A percentile compares a stretch with the other conserved stretches of the same genome.
Conservation (phyloP, 805 yeast species). For the Helenozyma rhizophorensis region DNA sequence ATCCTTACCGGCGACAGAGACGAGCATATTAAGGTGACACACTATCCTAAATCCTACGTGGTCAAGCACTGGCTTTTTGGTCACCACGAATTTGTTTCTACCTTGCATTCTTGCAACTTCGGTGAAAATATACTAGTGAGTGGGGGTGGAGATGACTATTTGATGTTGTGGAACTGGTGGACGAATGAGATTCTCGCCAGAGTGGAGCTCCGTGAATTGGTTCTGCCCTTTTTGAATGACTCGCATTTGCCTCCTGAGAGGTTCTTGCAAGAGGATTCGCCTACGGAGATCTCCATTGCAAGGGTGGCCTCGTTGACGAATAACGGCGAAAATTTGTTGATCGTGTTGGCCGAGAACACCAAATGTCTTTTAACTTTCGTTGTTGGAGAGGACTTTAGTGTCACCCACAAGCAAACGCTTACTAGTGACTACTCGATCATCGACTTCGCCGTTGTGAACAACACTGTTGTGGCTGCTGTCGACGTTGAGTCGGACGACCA, state of each 20-base stretch:
- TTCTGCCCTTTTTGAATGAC: constrained; percentile 44
- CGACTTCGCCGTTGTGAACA: constrained; percentile 23
- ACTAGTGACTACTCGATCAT: constrained; percentile 21
- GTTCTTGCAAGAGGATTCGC: constrained; percentile 50
- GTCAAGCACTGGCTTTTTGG: constrained; percentile 85
- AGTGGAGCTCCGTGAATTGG: constrained; percentile 42
- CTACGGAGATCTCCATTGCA: constrained; percentile 51
- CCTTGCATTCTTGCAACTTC: constrained; percentile 53
- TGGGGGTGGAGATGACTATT: constrained; percentile 86
- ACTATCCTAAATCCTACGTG: constrained; percentile 72
- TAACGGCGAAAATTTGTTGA: constrained; percentile 24
- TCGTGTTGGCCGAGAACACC: constrained; percentile 51
- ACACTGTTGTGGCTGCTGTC: constrained; percentile 22
- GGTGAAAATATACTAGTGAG: constrained; percentile 53
- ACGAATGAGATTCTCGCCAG: constrained; percentile 41
- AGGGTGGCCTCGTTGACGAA: constrained; percentile 32
- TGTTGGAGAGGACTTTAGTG: constrained; percentile 18
- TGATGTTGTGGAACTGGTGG: constrained; percentile 79
- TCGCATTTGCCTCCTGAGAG: constrained; percentile 62
- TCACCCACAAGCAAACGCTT: constrained; percentile 29
- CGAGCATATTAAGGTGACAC: constrained; percentile 86
- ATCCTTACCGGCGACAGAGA: constrained; percentile 88
- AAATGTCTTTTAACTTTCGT: constrained; percentile 39
- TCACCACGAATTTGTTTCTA: constrained; percentile 77
- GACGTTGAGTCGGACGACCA: constrained; percentile 24